Conservation (phyloP, 495 filamentous ascomycete genomes). For the Parachaetomium inaequale region DNA sequence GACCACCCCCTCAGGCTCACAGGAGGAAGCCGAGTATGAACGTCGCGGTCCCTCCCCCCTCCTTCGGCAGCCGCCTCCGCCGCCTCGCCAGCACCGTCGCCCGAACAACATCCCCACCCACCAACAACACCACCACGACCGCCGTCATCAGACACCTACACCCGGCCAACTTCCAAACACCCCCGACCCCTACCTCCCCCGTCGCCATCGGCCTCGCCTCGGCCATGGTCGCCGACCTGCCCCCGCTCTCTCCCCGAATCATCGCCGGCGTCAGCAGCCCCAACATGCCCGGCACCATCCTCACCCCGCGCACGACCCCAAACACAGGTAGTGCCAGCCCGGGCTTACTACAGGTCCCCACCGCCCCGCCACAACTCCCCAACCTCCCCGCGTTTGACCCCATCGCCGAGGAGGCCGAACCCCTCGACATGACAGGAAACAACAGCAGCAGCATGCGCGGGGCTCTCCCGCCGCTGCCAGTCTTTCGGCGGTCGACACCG, state of each 20-base stretch:
- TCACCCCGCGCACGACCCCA: neutral
- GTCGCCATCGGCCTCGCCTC: conserved; percentile 27
- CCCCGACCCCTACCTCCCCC: conserved; percentile 16
- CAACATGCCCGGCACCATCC: neutral
- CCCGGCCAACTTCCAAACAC: conserved; percentile 3
- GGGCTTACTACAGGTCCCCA: neutral
- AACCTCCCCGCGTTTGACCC: conserved; percentile 25
- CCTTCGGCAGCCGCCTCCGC: conserved; percentile 30
- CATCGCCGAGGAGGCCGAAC: conserved; percentile 27
- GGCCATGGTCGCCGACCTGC: conserved; percentile 28
- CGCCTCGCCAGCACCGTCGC: conserved; percentile 33
- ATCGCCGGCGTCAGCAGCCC: conserved; percentile 4
- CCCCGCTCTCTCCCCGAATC: conserved; percentile 23
- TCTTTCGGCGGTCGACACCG: neutral
- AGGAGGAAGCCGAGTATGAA: conserved; percentile 32
- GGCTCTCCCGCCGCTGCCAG: neutral
- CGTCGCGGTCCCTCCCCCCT: conserved; percentile 19
- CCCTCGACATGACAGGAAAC: neutral
- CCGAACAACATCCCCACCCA: conserved; percentile 16
- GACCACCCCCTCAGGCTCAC: conserved; percentile 1
- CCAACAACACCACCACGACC: conserved; percentile 1
- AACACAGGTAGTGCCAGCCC: conserved; percentile 5
- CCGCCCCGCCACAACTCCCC: conserved; percentile 25
- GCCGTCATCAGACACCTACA: neutral
- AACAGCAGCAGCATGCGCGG: neutral